Conservation (phyloP, 345 rosid species). For the Linum trigynum region DNA sequence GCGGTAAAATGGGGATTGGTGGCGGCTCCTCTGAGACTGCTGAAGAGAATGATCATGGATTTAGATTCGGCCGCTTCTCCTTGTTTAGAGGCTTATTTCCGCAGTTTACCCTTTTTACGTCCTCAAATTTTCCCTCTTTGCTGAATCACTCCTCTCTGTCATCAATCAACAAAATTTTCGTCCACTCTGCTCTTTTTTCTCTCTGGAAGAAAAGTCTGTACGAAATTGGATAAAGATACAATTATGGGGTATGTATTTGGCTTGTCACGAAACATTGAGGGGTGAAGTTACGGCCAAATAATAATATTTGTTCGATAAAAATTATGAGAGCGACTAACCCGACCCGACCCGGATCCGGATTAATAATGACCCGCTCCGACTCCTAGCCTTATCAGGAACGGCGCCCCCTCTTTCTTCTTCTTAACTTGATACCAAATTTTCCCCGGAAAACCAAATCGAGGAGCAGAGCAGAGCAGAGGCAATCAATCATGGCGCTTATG, state of each 20-base stretch:
- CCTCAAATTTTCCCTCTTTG: background rate
- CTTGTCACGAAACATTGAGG: no score
- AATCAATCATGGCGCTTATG: background rate
- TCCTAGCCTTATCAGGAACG: no score
- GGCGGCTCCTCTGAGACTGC: background rate
- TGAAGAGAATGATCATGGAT: background rate
- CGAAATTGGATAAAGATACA: background rate
- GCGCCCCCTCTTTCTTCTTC: no score
- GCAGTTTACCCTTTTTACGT: background rate
- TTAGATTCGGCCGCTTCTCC: background rate
- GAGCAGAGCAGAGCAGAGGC: slow-evolving; percentile 36
- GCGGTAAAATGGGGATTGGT: background rate
- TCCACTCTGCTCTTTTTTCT: background rate
- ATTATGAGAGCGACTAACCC: no score
- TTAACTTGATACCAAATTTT: no score
- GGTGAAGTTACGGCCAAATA: no score
- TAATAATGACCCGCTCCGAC: no score
- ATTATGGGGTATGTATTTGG: background rate
- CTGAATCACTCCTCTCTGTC: background rate
- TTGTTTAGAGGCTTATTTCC: background rate
- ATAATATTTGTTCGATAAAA: no score
- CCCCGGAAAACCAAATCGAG: slow-evolving; percentile 10
- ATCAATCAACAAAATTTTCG: background rate
- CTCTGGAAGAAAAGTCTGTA: background rate
- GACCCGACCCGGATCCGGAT: no score